Evolutionary conservation across 2,329 filamentous ascomycete genomes (phyloP).

Genomic region (Scedosporium minutisporum): DNA sequence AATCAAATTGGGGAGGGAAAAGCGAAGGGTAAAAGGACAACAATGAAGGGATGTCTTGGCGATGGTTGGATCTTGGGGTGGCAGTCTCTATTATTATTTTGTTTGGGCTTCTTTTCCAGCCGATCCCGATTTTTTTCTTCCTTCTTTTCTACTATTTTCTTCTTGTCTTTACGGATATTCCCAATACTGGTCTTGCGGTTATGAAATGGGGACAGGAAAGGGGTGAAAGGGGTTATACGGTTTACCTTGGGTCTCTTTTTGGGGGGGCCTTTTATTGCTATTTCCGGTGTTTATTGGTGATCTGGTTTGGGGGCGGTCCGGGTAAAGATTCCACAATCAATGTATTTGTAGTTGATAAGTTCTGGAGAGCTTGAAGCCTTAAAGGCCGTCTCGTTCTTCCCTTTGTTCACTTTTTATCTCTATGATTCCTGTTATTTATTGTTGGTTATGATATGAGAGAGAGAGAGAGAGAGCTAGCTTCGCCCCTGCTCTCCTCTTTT

Average conservation of each 20-base stretch:
- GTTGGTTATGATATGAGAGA: background rate
- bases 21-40: background rate
- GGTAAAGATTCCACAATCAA: background rate
- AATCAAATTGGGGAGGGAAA: background rate
- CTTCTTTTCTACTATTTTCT: constrained; percentile 4
- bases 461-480: background rate
- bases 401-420: background rate
- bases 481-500: background rate
- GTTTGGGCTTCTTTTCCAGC: background rate
- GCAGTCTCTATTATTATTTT: background rate
- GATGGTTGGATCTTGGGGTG: background rate
- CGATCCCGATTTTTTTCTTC: background rate
- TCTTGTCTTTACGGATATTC: constrained; percentile 10
- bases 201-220: background rate
- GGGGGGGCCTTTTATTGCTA: constrained; percentile 2
- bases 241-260: background rate
- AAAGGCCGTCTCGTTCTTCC: background rate
- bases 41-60: background rate
- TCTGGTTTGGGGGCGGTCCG: background rate
- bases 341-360: background rate
- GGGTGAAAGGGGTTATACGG: background rate
- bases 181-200: constrained; percentile 2
- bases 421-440: background rate
- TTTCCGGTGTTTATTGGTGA: constrained; percentile 9
- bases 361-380: background rate